Conservation (phyloP, 129 eudicot species). For the Chrysanthemum seticuspe region DNA sequence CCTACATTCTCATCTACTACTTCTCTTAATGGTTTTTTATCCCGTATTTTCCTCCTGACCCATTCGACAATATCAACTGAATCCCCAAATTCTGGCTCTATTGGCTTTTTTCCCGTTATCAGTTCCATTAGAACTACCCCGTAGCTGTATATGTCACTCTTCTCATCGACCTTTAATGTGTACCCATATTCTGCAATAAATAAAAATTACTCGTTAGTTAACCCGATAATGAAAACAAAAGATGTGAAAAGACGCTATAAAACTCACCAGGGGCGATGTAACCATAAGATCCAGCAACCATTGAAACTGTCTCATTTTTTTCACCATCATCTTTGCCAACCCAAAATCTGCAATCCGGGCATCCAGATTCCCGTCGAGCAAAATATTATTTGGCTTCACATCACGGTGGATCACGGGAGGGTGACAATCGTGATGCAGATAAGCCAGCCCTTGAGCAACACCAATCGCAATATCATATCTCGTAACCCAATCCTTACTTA, state of each 20-base stretch:
- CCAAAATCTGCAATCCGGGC: slow-evolving; percentile 92
- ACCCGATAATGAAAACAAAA: neutral
- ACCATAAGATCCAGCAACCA: slow-evolving; percentile 94
- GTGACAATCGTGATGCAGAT: slow-evolving; percentile 86
- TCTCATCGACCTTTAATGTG: slow-evolving; percentile 86
- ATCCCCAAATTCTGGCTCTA: slow-evolving; percentile 71
- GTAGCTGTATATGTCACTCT: slow-evolving; percentile 84
- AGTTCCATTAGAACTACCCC: slow-evolving; percentile 91
- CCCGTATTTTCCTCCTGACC: slow-evolving; percentile 55
- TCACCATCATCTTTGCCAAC: slow-evolving; percentile 73
- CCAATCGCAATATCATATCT: slow-evolving; percentile 85
- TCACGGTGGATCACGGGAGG: slow-evolving; percentile 89
- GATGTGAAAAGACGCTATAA: neutral
- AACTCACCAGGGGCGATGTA: slow-evolving; percentile 93
- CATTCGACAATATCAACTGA: slow-evolving; percentile 71
- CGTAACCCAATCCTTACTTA: slow-evolving; percentile 63
- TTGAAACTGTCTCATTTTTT: slow-evolving; percentile 79
- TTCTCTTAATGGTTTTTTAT: slow-evolving; percentile 55
- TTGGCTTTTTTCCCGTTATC: slow-evolving; percentile 63
- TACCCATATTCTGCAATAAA: slow-evolving; percentile 75
- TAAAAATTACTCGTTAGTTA: slow-evolving; percentile 7
- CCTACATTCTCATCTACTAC: slow-evolving; percentile 66
- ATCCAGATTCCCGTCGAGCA: slow-evolving; percentile 73
- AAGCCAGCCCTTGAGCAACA: slow-evolving; percentile 88
- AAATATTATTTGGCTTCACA: slow-evolving; percentile 77